phyloP scores from a whole-genome alignment of 164 flowering plant species.

The Vitis amurensis region DNA sequence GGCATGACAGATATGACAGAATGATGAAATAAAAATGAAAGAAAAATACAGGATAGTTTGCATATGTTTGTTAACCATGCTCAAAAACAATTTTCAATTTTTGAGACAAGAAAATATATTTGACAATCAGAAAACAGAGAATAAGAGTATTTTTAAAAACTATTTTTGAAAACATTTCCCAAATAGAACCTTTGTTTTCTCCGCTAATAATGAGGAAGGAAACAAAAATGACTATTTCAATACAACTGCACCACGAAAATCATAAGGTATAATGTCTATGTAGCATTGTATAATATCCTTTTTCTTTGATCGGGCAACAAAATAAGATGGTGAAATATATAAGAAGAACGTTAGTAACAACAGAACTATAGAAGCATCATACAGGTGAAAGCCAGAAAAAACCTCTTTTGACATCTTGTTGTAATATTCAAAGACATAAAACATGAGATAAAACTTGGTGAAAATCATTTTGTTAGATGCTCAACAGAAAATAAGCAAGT shows the following conservation, averaged over 20 bases:
- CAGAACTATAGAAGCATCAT: neutral
- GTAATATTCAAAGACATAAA: neutral
- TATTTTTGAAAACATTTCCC: too few species aligned
- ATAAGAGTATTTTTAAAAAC: too few species aligned
- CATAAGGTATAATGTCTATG: too few species aligned
- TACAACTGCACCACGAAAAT: too few species aligned
- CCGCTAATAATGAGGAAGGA: neutral
- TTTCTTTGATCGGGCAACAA: neutral
- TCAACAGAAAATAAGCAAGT: conserved; percentile 1
- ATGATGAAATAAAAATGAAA: too few species aligned
- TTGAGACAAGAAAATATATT: too few species aligned
- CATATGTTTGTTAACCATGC: too few species aligned
- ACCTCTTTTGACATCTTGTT: neutral
- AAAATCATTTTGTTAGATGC: neutral
- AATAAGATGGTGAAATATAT: neutral
- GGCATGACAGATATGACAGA: neutral
- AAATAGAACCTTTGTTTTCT: neutral
- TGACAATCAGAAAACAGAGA: too few species aligned
- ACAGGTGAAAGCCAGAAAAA: neutral
- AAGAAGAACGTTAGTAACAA: neutral
- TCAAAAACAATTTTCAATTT: too few species aligned
- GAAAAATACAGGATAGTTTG: too few species aligned
- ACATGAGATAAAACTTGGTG: neutral
- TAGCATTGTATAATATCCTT: neutral
- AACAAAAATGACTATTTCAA: too few species aligned